A percentile compares a stretch with the other conserved stretches of the same genome.
Evolutionary conservation across 108 stramenopile genomes (phyloP).

Genomic region (Skeletonema costatum): DNA sequence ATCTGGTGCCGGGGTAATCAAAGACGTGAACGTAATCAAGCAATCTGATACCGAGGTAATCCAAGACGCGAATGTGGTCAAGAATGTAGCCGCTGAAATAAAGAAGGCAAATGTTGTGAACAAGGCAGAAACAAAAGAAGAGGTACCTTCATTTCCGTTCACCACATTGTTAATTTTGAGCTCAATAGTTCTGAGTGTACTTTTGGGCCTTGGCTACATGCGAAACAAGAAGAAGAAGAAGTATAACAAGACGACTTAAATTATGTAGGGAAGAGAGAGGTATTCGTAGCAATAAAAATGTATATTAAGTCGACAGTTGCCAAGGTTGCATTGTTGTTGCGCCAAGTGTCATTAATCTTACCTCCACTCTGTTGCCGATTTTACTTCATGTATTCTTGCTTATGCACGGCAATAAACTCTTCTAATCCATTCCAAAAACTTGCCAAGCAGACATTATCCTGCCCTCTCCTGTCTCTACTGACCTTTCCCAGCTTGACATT

Average conservation of each 20-base stretch:
- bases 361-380: background rate
- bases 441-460: constrained; percentile 80
- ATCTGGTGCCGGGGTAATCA: background rate
- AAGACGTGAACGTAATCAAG: background rate
- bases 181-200: background rate
- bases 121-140: constrained; percentile 2
- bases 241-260: background rate
- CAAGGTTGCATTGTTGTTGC: no score
- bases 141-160: background rate
- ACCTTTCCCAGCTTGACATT: constrained; percentile 63
- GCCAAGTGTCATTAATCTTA: background rate
- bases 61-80: background rate
- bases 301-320: no score
- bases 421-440: constrained; percentile 90
- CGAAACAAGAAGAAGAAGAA: constrained; percentile 11
- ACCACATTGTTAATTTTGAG: background rate
- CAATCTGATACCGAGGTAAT: background rate
- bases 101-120: constrained; percentile 4
- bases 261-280: background rate
- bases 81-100: background rate
- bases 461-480: constrained; percentile 82
- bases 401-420: constrained; percentile 83
- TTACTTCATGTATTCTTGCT: constrained; percentile 56
- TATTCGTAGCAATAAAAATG: background rate
- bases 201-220: background rate